A percentile compares a stretch with the other conserved stretches of the same genome.
These are phyloP conservation scores for Candida patagonica DNA, from an alignment of 805 yeast genomes.

Conservation along the genomic window DNA sequence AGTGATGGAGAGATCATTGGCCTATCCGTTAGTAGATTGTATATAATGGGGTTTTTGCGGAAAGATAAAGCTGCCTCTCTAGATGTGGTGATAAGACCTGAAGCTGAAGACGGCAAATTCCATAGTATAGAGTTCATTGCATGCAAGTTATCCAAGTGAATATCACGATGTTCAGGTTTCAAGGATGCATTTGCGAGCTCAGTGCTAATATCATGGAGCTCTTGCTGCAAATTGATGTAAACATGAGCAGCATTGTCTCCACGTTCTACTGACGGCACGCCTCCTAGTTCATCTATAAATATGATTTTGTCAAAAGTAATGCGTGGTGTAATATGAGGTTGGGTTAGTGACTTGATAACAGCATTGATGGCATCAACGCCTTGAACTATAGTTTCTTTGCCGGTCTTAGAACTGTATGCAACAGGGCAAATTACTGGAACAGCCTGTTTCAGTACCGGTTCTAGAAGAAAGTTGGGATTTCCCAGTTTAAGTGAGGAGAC, in stretches of 20 bases:
- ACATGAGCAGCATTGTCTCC: conserved; percentile 66
- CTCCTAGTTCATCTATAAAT: conserved; percentile 75
- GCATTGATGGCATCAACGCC: conserved; percentile 35
- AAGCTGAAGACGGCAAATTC: conserved; percentile 44
- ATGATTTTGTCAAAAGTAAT: conserved; percentile 71
- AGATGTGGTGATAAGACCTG: conserved; percentile 86
- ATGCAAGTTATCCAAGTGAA: conserved; percentile 58
- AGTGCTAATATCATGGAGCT: conserved; percentile 52
- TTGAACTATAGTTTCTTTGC: conserved; percentile 30
- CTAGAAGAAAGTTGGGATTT: conserved; percentile 32
- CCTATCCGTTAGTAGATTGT: conserved; percentile 84
- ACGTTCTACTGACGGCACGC: conserved; percentile 82
- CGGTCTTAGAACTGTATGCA: conserved; percentile 48
- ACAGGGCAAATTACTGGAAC: conserved; percentile 54
- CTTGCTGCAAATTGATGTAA: conserved; percentile 76
- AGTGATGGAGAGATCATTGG: conserved; percentile 85
- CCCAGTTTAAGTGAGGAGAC: conserved; percentile 16
- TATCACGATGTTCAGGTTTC: conserved; percentile 35
- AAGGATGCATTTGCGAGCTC: conserved; percentile 57
- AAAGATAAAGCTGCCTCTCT: conserved; percentile 47
- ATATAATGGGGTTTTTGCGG: conserved; percentile 73
- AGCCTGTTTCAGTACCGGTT: conserved; percentile 36
- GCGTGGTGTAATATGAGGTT: not conserved
- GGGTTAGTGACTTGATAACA: conserved; percentile 29
- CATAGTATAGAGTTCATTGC: conserved; percentile 52